Evolutionary conservation across 768 basidiomycete genomes (phyloP), one percentile per base, ranked within the genome.

Genomic region (Hericium alpestre): DNA sequence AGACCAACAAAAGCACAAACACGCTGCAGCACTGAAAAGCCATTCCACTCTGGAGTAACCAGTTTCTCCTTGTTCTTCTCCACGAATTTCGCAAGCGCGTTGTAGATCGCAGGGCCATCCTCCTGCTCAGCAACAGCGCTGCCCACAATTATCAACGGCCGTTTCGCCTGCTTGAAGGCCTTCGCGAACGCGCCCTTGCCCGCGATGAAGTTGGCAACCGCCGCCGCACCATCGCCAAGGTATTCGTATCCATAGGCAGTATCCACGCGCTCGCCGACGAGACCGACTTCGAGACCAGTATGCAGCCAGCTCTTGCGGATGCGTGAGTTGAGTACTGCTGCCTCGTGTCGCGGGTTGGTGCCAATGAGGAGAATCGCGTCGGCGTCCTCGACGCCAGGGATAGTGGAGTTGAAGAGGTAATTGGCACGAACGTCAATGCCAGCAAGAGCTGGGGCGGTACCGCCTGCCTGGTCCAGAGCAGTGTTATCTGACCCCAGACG

Each of bases 321-420:
- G 60, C 96, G 90, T 23, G 94, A 93, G 77, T 98, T 99, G 62
- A 98, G 77, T 56, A 97, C 94, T 20, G 96, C 88, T 4, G 93
- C 96, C 71, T 99, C 96, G 68, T 97, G 94, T 18, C 96, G 79
- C 10, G 95, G 95, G 73, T 98, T 96, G 46, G 93, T 96, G 56
- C 95, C 96, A 63, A 98, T 83, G 27, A 99, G 81, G 8, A 98
- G 82, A 62, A 99, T 90, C 18, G 74, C 90, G 64, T 99, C 96
- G 22, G 96, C 94, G 49, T 84, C 76, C 66, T 96, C 96, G 25
- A 95, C 78, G 22, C 89, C 89, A 25, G 92, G 84, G 58, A 99
- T 92, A 22, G 88, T 91, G 9, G 87, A 76, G 73, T 97, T 97
- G 79, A 99, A 96, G 40, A 95, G 83, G 72, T 96, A 98, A 74